Evolutionary conservation across 2,329 filamentous ascomycete genomes (phyloP), one percentile per base, ranked within the genome.

Genomic region (Sporothrix curviconia): DNA sequence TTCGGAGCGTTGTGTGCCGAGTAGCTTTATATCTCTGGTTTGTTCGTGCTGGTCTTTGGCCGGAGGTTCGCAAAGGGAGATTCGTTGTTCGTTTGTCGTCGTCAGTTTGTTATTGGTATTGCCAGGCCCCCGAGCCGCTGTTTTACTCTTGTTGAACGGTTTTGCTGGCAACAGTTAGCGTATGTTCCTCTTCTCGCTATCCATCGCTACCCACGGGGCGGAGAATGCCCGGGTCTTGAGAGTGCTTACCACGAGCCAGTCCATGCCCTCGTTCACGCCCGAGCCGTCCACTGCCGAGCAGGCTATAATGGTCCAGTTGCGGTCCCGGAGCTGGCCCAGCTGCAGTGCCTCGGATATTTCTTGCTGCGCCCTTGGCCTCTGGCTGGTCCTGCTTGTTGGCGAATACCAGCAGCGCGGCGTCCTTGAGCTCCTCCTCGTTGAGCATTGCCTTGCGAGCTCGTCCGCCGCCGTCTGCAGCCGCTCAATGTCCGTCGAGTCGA

Each of bases 331-430:
- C 73, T 96, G 91, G 55, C 90, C 92, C 64, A 99, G 75, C 66
- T 87, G 87, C 72, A 99, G 74, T 50, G 92, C 92, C 75, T 97
- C 92, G 57, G 90, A 95, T 63, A 99, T 99, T 71, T 97, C 94
- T n/a, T 17, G 91, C 94, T 1, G 94, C 94, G 2, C 92, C 94
- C 75, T 96, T 95, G 50, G 94, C 92, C 17, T 94, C 94, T 2
- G 92, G 92, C 73, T 97, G 91, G 75, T 99, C 94, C 73, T 99
- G 94, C 78, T 99, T 99, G 77, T 99, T 99, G 67, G 94, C 94
- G 73, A 97, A 99, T 11, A 99, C 94, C 56, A 99, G 76, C 56
- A 99, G 77, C 22, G 91, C 86, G 12, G 94, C 92, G 68, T 97
- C 94, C 69, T 90, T 89, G 56, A 99, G 81, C 74, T 99, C 92